phyloP scores from a whole-genome alignment of 2,329 filamentous ascomycete genomes.

The Knoxdaviesia capensis region DNA sequence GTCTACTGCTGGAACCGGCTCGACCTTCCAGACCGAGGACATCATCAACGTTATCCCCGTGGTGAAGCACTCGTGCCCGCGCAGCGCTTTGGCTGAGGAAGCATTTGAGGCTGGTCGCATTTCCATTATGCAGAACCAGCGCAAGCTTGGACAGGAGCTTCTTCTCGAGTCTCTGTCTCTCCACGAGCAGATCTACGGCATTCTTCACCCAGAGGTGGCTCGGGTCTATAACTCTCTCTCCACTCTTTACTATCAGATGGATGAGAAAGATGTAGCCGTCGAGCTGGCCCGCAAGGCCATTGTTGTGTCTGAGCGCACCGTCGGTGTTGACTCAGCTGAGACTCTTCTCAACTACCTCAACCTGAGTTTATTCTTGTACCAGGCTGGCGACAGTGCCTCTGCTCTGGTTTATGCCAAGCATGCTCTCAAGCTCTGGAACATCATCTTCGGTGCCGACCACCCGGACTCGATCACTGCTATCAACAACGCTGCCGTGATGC shows the following conservation, averaged over 20 bases:
- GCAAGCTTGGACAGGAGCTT: constrained; percentile 87
- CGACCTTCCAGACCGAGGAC: constrained; percentile 62
- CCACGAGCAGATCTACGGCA: constrained; percentile 97
- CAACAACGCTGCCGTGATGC: constrained; percentile 97
- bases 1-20: constrained; percentile 23
- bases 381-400: constrained; percentile 69
- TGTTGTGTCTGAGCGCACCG: constrained; percentile 83
- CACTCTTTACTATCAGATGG: constrained; percentile 92
- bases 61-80: constrained; percentile 83
- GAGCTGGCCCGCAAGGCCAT: constrained; percentile 93
- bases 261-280: constrained; percentile 89
- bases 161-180: constrained; percentile 88
- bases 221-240: constrained; percentile 88
- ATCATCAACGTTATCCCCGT: constrained; percentile 85
- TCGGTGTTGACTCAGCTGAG: constrained; percentile 84
- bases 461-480: constrained; percentile 96
- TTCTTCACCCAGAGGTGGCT: constrained; percentile 89
- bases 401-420: constrained; percentile 84
- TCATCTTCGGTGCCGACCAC: constrained; percentile 84
- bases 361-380: constrained; percentile 82
- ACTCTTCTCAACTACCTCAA: constrained; percentile 93
- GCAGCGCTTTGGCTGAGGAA: constrained; percentile 82
- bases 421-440: constrained; percentile 86
- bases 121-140: constrained; percentile 87
- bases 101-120: constrained; percentile 89